Evolutionary conservation across 805 yeast species (phyloP).

Genomic region (Ogataea ganodermae): DNA sequence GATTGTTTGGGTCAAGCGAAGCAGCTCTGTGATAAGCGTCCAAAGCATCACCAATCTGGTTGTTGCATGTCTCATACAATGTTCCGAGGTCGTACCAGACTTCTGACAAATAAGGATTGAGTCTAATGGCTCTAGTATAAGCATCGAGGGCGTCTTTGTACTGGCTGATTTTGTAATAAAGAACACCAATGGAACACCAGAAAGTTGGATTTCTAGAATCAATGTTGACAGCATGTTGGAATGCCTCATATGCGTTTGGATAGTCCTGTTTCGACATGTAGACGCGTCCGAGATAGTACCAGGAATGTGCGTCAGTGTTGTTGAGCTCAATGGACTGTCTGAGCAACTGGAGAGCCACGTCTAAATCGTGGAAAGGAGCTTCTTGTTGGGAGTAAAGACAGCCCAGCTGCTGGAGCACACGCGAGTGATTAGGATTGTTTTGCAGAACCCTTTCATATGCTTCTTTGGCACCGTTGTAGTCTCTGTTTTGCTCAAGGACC

Average conservation of each 20-base stretch:
- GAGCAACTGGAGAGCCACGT: slow-evolving; percentile 76
- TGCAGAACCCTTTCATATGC: slow-evolving; percentile 92
- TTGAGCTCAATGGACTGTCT: slow-evolving; percentile 89
- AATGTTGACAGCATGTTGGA: slow-evolving; percentile 97
- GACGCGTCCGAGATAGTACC: slow-evolving; percentile 96
- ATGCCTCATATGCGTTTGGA: slow-evolving; percentile 95
- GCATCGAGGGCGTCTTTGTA: slow-evolving; percentile 97
- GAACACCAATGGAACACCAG: slow-evolving; percentile 96
- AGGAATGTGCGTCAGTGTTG: slow-evolving; percentile 88
- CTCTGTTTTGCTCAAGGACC: slow-evolving; percentile 91
- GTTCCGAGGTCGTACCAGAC: slow-evolving; percentile 99
- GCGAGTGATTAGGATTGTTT: slow-evolving; percentile 92
- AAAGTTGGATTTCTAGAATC: slow-evolving; percentile 97
- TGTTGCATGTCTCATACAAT: slow-evolving; percentile 93
- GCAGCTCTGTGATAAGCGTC: slow-evolving; percentile 98
- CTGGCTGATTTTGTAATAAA: slow-evolving; percentile 94
- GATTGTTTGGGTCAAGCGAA: slow-evolving; percentile 89
- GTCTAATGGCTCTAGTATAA: slow-evolving; percentile 91
- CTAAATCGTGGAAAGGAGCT: slow-evolving; percentile 75
- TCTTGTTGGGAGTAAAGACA: slow-evolving; percentile 84
- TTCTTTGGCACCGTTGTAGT: slow-evolving; percentile 87
- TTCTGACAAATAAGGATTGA: slow-evolving; percentile 94
- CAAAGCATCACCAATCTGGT: slow-evolving; percentile 90
- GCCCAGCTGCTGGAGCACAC: slow-evolving; percentile 93
- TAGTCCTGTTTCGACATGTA: slow-evolving; percentile 96